Evolutionary conservation across 108 stramenopile genomes (phyloP), one percentile per base, ranked within the genome.

Genomic region (Conticribra weissflogii): DNA sequence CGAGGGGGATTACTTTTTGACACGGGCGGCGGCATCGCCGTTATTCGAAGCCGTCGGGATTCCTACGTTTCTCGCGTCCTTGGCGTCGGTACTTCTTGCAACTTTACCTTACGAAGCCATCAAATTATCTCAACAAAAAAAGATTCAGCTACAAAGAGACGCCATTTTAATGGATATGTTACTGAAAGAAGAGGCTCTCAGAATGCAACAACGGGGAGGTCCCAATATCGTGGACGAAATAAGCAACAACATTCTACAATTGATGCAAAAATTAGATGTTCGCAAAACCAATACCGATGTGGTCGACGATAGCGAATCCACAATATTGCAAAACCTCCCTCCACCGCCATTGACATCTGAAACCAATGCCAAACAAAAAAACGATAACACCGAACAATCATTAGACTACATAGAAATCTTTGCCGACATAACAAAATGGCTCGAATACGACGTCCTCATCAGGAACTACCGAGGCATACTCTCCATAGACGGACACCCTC

Each of bases 1-100:
- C 3, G 88, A 93, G 68, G 80, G 88, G 28, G 92, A 93, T 65
- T 93, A 87, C 71, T 93, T 93, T 51, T 54, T 93, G 21, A 84
- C 85, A 1, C 72, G 84, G 27, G 84, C 85, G 0, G 86, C 84
- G 17, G 79, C 82, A 0, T 49, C 72, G 18, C 85, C 91, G 21
- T 59, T 88, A 23, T 59, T 92, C 15, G 76, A 77, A 45, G 85
- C 85, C 0, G 46, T 78, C 16, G 92, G 92, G 0, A n/a, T 93
- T 47, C 83, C 92, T 14, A 67, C 78, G 16, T 59, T 76, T 45
- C 34, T 87, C 27, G 87, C 87, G 12, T 76, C 79, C 2, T 29
- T 87, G 14, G 72, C 71, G 32, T 87, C 85, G 30, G 72, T 84
- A 15, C 49, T 88, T 1, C 22, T 88, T 5, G 92, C 92, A 0